Evolutionary conservation across 345 rosid species (phyloP), one percentile per base, ranked within the genome.

Genomic region (Limnanthes douglasii): DNA sequence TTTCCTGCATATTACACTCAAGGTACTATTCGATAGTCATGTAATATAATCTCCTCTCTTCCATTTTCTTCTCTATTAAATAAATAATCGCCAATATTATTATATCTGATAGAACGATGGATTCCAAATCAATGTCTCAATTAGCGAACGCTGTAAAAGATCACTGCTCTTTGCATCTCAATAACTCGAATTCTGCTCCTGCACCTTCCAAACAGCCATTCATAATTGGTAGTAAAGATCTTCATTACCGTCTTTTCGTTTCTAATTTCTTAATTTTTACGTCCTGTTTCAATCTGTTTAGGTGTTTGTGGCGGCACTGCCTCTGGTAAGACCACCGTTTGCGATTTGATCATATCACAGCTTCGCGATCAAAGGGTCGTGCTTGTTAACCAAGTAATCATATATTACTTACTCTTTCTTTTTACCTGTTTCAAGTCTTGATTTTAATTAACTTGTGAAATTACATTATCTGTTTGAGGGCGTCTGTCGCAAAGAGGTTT

Each of bases 301-400:
- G 90, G 95, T 39, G 97, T 88, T 37, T 86, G 86, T 18, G 90
- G 95, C 1, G 95, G 95, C 24, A 83, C 86, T 16, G 90, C 97
- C 22, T 88, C 95, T 1, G 95, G 95, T n/a, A 83, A 83, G 46
- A 88, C 95, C 10, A 88, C 90, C 2, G 90, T 88, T 3, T 83
- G 97, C 62, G 72, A 83, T 50, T 64, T 79, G 84, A 83, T 88
- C n/a, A 78, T 88, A 36, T 66, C 95, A n/a, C 90, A 74, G 58
- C 78, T 88, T 41, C 81, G 58, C 24, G 86, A 73, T 55, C 90
- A 74, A 37, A 68, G 90, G 2, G 93, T 83, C 20, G 73, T 74
- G 32, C 93, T 88, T 46, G 65, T 88, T 1, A 76, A 83, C 54
- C 97, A 88, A 62, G 86, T 88, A 56, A 40, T 21, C 15, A n/a